Base-by-base conservation (phyloP, 805 yeast species). In the Kazachstania africana region DNA sequence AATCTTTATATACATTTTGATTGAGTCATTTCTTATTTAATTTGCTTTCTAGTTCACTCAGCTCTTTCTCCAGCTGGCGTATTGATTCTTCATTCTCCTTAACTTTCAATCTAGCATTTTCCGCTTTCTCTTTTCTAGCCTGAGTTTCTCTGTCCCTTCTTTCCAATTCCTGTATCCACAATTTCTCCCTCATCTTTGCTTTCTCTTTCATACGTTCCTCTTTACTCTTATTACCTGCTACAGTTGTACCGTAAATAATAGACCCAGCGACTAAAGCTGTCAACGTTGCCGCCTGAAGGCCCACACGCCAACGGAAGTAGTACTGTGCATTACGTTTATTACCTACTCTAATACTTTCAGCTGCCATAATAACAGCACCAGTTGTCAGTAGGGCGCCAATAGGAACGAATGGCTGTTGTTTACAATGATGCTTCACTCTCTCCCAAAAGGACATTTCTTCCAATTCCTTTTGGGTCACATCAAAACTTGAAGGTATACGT, bases 151-250 rank as follows among this genome's bases (percentile, higher is more conserved):
- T 68, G 53, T 85, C 95, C 55, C 94, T 71, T 60, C 94, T 71
- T 52, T 85, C 96, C 47, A 85, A 66, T 48, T 80, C 93, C 50
- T 80, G 83, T 38, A 85, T 78, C 96, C 96, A 87, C 42, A 87
- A 52, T 46, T 62, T 65, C 52, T 87, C 95, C 63, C 96, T 76
- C 50, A 72, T 59, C 55, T 78, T 78, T 26, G 96, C 94, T 70
- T 82, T 80, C 45, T 76, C 80, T 26, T 72, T 62, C 43, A 81
- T 63, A 40, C 63, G 51, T 20, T 80, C 88, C 43, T 82, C 88
- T 32, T 69, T 68, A 5, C 73, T 50, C 39, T 65, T 61, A 42
- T 62, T 63, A 31, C 66, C 64, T 24, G 54, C 63, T 16, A 63
- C 53, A 17, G 55, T 47, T 18, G 70, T 70, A 38, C 82, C 85